These are phyloP conservation scores for Kalanchoe fedtschenkoi DNA, from an alignment of 164 flowering plant species.

Conservation along the genomic window DNA sequence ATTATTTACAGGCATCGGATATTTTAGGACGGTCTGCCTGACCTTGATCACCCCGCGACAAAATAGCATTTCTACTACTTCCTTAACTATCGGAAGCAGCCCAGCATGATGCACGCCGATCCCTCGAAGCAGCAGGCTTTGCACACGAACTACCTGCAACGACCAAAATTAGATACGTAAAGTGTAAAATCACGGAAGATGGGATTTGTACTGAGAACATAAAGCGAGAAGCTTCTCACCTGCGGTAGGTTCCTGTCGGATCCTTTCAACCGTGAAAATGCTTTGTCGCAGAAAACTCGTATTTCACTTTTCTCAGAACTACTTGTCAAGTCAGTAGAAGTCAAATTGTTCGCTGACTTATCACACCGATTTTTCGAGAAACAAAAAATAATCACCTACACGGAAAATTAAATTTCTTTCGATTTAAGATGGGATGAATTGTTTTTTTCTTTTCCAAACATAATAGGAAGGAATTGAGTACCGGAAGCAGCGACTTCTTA, in stretches of 20 bases:
- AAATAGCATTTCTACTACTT: slow-evolving; percentile 98
- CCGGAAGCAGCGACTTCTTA: slow-evolving; percentile 26
- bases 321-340: slow-evolving; percentile 69
- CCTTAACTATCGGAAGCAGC: slow-evolving; percentile 95
- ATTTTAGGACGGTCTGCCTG: neutral
- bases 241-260: slow-evolving; percentile 95
- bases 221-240: slow-evolving; percentile 28
- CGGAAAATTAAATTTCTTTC: neutral
- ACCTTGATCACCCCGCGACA: slow-evolving; percentile 97
- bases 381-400: slow-evolving; percentile 88
- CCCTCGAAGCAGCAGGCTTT: slow-evolving; percentile 77
- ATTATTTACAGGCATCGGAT: neutral
- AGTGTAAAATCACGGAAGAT: neutral
- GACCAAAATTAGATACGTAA: slow-evolving; percentile 5
- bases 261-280: slow-evolving; percentile 94
- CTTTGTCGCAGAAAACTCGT: slow-evolving; percentile 92
- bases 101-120: slow-evolving; percentile 99
- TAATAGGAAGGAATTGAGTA: neutral
- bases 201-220: slow-evolving; percentile 5
- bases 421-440: neutral
- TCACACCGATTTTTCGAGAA: slow-evolving; percentile 98
- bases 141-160: slow-evolving; percentile 75
- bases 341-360: slow-evolving; percentile 77
- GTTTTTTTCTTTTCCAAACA: too few species aligned
- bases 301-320: slow-evolving; percentile 94